Evolutionary conservation across 441 rosid genomes (phyloP), one percentile per base, ranked within the genome.

Genomic region (Bocquillonia castaneifolia): DNA sequence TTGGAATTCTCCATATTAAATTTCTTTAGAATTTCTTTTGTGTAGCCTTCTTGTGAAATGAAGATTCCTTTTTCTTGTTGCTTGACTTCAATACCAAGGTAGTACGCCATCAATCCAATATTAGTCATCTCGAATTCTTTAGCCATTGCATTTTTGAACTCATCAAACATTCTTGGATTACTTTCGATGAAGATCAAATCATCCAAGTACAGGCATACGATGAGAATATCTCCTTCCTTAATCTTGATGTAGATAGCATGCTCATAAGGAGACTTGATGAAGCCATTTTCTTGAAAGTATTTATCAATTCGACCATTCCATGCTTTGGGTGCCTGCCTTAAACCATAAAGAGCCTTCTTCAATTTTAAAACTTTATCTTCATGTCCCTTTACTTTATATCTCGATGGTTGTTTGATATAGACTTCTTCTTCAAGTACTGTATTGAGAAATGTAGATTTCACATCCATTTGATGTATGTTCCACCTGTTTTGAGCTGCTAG

Each of bases 171-270:
- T 3, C 12, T 31, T 5, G 18, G 5, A 50, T 6, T 18, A 50
- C 50, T 23, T 22, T 32, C 36, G 28, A 20, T 61, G 42, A 22
- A 61, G 25, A 61, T 61, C 3, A 61, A n/a, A 50, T 64, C 68
- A 64, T 64, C 58, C 48, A 50, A 31, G 20, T 64, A 32, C 52
- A 64, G 50, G 57, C 58, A 48, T 29, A 64, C 10, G 3, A 64
- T 48, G 23, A 64, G 20, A 32, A 20, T 31, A 29, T 29, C 45
- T 10, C 15, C 15, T 14, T 61, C 14, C 18, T n/a, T 29, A 5
- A 0, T 12, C n/a, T 67, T 67, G 9, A n/a, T 67, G 40, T 55
- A 67, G 1, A 67, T n/a, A n/a, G 55, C 56, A 0, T 67, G 63
- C 22, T 67, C 22, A 55, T 14, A 10, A 0, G 1, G 14, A 7